Base-by-base conservation (phyloP, 2,329 filamentous ascomycete species). In the Gremmenia infestans region DNA sequence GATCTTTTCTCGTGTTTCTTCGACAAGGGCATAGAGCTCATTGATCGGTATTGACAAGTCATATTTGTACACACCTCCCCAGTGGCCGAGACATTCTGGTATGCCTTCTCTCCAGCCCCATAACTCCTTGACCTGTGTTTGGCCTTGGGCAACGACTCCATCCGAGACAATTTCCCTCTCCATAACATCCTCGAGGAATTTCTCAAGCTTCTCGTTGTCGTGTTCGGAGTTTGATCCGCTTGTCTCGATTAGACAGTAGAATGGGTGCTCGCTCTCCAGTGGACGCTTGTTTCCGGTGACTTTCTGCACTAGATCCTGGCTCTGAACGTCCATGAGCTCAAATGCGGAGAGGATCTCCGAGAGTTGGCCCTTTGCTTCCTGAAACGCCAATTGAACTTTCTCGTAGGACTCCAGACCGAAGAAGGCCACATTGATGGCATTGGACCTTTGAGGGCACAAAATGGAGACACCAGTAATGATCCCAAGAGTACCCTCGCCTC, bases 11-110 rank as follows among this genome's bases (percentile, higher is more conserved):
- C 87, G 82, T 22, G 86, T 88, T 65, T 97, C 94, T 62, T 94
- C 89, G 32, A 99, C 94, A 32, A 99, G 79, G 64, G 82, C 78
- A 75, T 99, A 99, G 67, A 99, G 83, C 63, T 96, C 87, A 12
- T 82, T 74, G 28, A 99, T 80, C 1, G 94, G 94, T 63, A 99
- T 96, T 6, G 94, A 97, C 35, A 99, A 80, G 69, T 99, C 94
- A 72, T 99, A 99, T 76, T 99, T 99, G 81, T 99, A 99, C 8
- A 94, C 92, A 46, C 92, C 94, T 56, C 94, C 95, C 74, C 88
- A 91, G 72, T 97, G 91, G 60, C 89, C 89, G 25, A 95, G 78
- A 47, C 87, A 86, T 75, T 99, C 94, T 0, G 92, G 87, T 64
- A 99, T 90, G 64, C 91, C 91, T 77, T 99, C 94, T 61, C 94